These are phyloP conservation scores for Tetrapisispora pingtungensis DNA, from an alignment of 805 yeast species.

Conservation along the genomic window DNA sequence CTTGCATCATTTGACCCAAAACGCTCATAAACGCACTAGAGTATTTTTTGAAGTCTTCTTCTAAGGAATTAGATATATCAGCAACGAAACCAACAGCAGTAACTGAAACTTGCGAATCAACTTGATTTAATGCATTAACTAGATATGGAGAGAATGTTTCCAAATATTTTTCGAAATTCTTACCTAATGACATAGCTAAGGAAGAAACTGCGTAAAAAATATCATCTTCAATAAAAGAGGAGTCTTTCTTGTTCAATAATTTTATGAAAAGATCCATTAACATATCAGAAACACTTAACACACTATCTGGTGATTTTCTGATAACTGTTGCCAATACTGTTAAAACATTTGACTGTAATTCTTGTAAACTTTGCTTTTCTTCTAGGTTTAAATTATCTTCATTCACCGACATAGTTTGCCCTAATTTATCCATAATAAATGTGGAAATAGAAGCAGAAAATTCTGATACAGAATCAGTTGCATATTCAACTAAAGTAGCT, in stretches of 20 bases:
- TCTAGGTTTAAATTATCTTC: conserved; percentile 54
- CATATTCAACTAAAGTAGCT: conserved; percentile 66
- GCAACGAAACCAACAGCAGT: conserved; percentile 94
- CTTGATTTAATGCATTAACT: conserved; percentile 66
- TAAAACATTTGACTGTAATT: conserved; percentile 72
- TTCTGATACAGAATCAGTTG: conserved; percentile 60
- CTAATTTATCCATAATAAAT: conserved; percentile 63
- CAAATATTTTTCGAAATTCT: conserved; percentile 64
- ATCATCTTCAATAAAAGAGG: conserved; percentile 81
- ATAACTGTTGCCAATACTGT: conserved; percentile 74
- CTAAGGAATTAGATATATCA: conserved; percentile 84
- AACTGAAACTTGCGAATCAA: conserved; percentile 72
- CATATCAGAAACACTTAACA: conserved; percentile 61
- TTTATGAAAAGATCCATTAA: conserved; percentile 77
- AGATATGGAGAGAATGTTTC: conserved; percentile 75
- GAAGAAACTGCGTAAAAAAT: conserved; percentile 87
- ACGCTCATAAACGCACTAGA: conserved; percentile 75
- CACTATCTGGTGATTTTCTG: conserved; percentile 65
- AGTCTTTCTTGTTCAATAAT: conserved; percentile 52
- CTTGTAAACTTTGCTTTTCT: conserved; percentile 70
- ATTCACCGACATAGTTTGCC: conserved; percentile 53
- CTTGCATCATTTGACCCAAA: conserved; percentile 63
- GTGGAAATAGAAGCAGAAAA: conserved; percentile 64
- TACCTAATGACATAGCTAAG: conserved; percentile 71
- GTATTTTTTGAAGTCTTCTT: conserved; percentile 60